phyloP scores from a whole-genome alignment of 2,329 filamentous ascomycete species.

The Knufia petricola region DNA sequence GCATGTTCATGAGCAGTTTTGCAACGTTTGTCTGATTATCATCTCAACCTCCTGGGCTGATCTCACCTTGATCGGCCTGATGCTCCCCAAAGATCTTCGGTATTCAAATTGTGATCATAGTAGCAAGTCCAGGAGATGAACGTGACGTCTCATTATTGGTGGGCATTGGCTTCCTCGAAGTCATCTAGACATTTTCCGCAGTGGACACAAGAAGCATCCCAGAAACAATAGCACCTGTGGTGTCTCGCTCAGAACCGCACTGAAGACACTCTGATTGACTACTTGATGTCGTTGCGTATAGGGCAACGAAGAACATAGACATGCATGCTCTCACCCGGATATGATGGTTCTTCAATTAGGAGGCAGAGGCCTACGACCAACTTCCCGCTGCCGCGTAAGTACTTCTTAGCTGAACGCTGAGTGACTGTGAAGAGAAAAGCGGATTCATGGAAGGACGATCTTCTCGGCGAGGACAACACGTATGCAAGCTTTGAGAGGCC shows the following conservation, averaged over 20 bases:
- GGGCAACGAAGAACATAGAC: too few relatives aligned
- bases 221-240: not conserved
- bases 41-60: slow-evolving; percentile 40
- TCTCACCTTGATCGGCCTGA: slow-evolving; percentile 39
- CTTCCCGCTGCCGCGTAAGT: too few relatives aligned
- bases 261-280: not conserved
- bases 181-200: not conserved
- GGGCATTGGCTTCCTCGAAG: slow-evolving; percentile 56
- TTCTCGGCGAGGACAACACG: too few relatives aligned
- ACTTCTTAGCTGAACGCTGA: too few relatives aligned
- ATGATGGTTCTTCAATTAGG: not conserved
- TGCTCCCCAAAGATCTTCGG: slow-evolving; percentile 45
- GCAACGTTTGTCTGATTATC: slow-evolving; percentile 30
- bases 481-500: too few relatives aligned
- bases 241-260: not conserved
- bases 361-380: not conserved
- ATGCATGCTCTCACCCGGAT: not conserved
- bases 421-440: too few relatives aligned
- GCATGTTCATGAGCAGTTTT: not conserved
- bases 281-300: too few relatives aligned
- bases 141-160: slow-evolving; percentile 39
- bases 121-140: slow-evolving; percentile 32
- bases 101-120: slow-evolving; percentile 46
- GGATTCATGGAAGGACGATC: too few relatives aligned
- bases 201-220: not conserved